Base-by-base conservation (phyloP, 768 basidiomycete genomes). In the Phaeotremella skinneri region DNA sequence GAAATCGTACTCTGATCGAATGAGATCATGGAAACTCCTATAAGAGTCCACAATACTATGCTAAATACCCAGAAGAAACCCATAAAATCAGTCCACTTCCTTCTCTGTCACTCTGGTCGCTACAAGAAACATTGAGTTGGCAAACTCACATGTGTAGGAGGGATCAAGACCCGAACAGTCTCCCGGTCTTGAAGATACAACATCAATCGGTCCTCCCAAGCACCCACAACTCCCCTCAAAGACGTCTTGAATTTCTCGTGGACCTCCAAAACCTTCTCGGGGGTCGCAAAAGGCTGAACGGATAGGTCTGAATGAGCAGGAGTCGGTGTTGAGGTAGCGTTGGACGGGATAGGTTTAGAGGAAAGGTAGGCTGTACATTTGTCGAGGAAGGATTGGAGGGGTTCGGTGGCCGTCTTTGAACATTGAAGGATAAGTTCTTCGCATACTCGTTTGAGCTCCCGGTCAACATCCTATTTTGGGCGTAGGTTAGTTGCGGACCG, bases 141-240 rank as follows among this genome's bases (percentile, higher is more conserved):
- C 37, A 20, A 2, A 72, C 78, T 61, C 34, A 78, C 79, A 58
- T 75, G 61, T 25, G 89, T 81, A 63, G 92, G 91, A 29, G 83
- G 82, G 27, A 96, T 76, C 53, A 98, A 79, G 6, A 97, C 87
- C 2, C 80, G 80, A 30, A 88, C 88, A 3, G 91, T 91, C 58
- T 85, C 80, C 56, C 84, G 83, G 66, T 92, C 88, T 67, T 87
- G 85, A 6, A 99, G 81, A 74, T 93, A 98, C 57, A 90, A 66
- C 68, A 82, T 80, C 72, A 96, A 76, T 55, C 85, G 81, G 5
- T 76, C 80, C 17, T 87, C 64, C 69, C 76, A 76, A 20, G 49
- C 81, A n/a, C 76, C 79, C 2, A 81, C 78, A 29, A 82, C 82
- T 21, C 87, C 77, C 61, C 85, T 83, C 4, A 67, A 59, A 2